phyloP scores from a whole-genome alignment of 140 eudicot genomes.

The Stevia rebaudiana region DNA sequence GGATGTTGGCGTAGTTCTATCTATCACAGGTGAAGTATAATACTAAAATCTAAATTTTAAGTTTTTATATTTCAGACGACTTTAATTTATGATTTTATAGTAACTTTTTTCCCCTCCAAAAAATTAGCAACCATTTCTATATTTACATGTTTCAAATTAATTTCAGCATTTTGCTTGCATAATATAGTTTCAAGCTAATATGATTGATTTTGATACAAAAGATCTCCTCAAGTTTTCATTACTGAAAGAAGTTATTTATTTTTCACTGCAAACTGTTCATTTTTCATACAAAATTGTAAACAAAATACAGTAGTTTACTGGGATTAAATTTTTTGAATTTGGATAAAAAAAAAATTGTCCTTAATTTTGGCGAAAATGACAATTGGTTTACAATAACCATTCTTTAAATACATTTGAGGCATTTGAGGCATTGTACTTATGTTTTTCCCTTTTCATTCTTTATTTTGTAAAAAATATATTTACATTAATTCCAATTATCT shows the following conservation, averaged over 20 bases:
- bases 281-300: no score
- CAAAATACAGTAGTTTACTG: neutral
- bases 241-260: no score
- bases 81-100: neutral
- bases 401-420: neutral
- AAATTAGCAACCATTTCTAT: neutral
- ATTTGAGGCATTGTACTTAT: neutral
- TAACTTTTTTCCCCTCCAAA: neutral
- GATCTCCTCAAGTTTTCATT: neutral
- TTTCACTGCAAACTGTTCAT: neutral
- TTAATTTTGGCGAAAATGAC: neutral
- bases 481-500: neutral
- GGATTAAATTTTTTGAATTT: no score
- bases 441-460: neutral
- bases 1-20: conserved; percentile 61
- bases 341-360: neutral
- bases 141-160: neutral
- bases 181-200: neutral
- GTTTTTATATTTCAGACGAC: neutral
- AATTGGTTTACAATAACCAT: neutral
- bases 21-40: conserved; percentile 51
- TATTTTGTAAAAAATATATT: no score
- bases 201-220: neutral
- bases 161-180: neutral
- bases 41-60: neutral